Conservation (phyloP, 306 rosid genomes). For the Begonia loranthoides region DNA sequence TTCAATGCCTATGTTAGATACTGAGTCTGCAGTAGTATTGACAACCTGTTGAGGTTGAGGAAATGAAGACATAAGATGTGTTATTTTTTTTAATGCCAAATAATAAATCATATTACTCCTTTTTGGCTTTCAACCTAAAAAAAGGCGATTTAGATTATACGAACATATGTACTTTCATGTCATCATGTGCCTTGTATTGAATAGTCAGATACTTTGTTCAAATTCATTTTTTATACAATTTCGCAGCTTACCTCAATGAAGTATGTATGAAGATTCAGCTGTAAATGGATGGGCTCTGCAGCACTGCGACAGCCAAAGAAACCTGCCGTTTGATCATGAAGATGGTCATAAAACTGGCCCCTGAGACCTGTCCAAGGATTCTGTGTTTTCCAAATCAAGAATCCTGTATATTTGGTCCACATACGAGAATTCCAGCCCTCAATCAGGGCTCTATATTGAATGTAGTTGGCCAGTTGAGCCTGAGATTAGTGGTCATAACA, state of each 20-base stretch:
- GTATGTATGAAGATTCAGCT: conserved; percentile 72
- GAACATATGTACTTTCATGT: background rate
- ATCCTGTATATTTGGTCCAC: conserved; percentile 95
- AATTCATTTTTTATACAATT: too few relatives aligned
- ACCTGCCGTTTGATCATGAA: conserved; percentile 89
- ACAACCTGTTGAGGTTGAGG: conserved; percentile 37
- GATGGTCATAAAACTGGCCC: conserved; percentile 95
- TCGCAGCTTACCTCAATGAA: conserved; percentile 43
- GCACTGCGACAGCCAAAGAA: conserved; percentile 87
- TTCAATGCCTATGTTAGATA: conserved; percentile 62
- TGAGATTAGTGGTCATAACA: conserved; percentile 17
- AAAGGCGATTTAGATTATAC: too few relatives aligned
- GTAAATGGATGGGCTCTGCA: conserved; percentile 85
- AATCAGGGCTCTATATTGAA: conserved; percentile 80
- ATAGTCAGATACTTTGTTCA: too few relatives aligned
- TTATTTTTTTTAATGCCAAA: too few relatives aligned
- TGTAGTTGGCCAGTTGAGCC: conserved; percentile 91
- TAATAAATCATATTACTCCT: too few relatives aligned
- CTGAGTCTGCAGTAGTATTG: conserved; percentile 59
- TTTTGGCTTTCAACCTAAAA: too few relatives aligned
- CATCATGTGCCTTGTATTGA: background rate
- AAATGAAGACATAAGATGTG: background rate
- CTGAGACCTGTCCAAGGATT: conserved; percentile 97
- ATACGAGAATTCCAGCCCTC: conserved; percentile 87
- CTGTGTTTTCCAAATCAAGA: conserved; percentile 90